Base-by-base conservation (phyloP, 2,329 filamentous ascomycete genomes). In the Aspergillus glaucus region DNA sequence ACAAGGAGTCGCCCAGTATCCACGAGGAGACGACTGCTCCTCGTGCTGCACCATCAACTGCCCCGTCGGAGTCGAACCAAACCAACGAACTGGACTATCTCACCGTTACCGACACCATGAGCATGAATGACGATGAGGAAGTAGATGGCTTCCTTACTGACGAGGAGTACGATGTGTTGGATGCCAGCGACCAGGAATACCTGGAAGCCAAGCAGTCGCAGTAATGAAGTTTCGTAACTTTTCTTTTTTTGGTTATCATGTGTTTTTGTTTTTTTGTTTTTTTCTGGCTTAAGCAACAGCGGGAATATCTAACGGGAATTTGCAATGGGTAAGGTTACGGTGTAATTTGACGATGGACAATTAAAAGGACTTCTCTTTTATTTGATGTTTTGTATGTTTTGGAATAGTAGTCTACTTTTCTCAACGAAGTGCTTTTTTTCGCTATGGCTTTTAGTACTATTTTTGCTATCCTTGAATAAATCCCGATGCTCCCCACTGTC, bases 81-180 rank as follows among this genome's bases (percentile, higher is more conserved):
- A 73, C 76, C 19, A 30, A 30, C 12, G 80, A 84, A 60, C 66
- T 73, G n/a, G 64, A 65, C 48, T 43, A 65, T n/a, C 50, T 65
- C 19, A 75, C 81, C 55, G 81, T 84, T 60, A 76, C 78, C 45
- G 79, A 81, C 56, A 81, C 77, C 55, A 72, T 83, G 50, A 75
- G 78, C 17, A 61, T 77, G 39, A 74, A 74, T 37, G 74, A 74
- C 47, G 66, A 69, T 10, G 64, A 67, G 6, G 72, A 66, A 19
- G 75, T 77, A n/a, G 82, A 87, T 51, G 87, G 85, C 10, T 96
- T 95, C 77, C 73, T 95, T 76, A 97, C 93, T 0, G 93, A 98
- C 55, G 93, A 97, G 68, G 93, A 98, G 73, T 98, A 97, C 68
- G 93, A 98, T 62, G 91, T 97, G 56, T 82, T 97, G 42, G 90